phyloP scores from a whole-genome alignment of 2,329 filamentous ascomycete species.

The Neospermospora avenae region DNA sequence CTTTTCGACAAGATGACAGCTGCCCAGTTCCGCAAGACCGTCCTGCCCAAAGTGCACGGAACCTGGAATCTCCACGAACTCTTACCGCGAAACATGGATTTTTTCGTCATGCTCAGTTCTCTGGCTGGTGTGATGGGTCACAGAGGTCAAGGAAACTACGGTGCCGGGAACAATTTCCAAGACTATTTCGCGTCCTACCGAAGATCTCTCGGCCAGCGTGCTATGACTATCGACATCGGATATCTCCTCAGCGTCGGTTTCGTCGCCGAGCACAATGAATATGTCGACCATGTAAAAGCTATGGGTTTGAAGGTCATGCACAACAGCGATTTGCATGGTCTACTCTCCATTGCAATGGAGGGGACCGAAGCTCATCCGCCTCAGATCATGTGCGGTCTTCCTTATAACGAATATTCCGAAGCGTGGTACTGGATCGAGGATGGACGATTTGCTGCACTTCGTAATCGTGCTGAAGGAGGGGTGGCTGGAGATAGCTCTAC shows the following conservation, averaged over 20 bases:
- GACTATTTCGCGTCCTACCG: slow-evolving; percentile 9
- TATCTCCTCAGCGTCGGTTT: neutral
- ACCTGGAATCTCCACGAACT: slow-evolving; percentile 21
- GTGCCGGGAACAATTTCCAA: slow-evolving; percentile 31
- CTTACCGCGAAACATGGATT: slow-evolving; percentile 34
- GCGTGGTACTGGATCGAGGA: slow-evolving; percentile 7
- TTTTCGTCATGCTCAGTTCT: slow-evolving; percentile 40
- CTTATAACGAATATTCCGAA: neutral
- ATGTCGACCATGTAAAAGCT: neutral
- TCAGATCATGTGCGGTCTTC: slow-evolving; percentile 4
- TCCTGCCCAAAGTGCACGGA: slow-evolving; percentile 33
- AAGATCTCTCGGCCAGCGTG: neutral
- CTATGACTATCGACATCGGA: slow-evolving; percentile 3
- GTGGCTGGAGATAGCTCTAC: neutral
- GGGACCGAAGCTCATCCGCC: neutral
- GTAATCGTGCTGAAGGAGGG: neutral
- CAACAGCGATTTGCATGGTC: slow-evolving; percentile 1
- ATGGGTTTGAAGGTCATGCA: slow-evolving; percentile 1
- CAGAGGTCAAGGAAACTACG: slow-evolving; percentile 15
- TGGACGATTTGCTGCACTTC: neutral
- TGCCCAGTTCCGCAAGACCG: neutral
- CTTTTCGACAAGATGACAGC: slow-evolving; percentile 2
- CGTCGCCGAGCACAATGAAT: slow-evolving; percentile 1
- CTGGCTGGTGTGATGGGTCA: slow-evolving; percentile 24
- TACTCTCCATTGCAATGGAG: neutral